Base-by-base conservation (phyloP, 1,139 yeast species). In the Candida sojae region DNA sequence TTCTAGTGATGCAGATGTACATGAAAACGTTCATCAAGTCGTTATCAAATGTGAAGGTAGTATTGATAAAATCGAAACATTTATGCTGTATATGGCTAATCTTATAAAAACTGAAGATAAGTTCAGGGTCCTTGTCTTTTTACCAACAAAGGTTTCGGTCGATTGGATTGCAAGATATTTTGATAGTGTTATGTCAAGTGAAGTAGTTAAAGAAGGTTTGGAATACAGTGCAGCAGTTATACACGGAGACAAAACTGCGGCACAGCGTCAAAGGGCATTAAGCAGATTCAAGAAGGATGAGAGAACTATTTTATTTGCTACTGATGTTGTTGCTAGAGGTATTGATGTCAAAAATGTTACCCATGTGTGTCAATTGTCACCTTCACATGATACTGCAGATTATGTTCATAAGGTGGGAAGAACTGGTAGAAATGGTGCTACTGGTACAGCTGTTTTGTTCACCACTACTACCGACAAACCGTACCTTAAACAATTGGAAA, bases 251-350 rank as follows among this genome's bases (percentile, higher is more conserved):
- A 68, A 75, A 51, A 67, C 82, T 26, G 83, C 46, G 4, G 8
- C 8, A 9, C 42, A 46, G 29, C 53, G 56, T 46, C 41, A 46
- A 11, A 40, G 23, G 8, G 50, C 52, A 11, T 45, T 88, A 48
- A 71, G 71, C 47, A 63, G 59, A 23, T 89, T 86, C 74, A 79
- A 86, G 61, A 64, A 61, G 40, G 60, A 75, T 30, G 60, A 68
- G 37, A 68, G 72, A 28, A 86, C 88, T 48, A 62, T 92, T 39
- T 74, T 92, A 48, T 80, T 92, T 44, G 86, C 96, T 42, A 89
- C 97, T 1, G 96, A 92, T 68, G 97, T 93, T 48, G 96, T 93
- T 54, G 97, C 98, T 3, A 84, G 98, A 71, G 98, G 99, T 60
- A 84, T 93, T 84, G 97, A 91, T 71, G 88, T 91, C 77, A 92